Conservation (phyloP, 139 green algal genomes). For the Haematococcus lacustris region DNA sequence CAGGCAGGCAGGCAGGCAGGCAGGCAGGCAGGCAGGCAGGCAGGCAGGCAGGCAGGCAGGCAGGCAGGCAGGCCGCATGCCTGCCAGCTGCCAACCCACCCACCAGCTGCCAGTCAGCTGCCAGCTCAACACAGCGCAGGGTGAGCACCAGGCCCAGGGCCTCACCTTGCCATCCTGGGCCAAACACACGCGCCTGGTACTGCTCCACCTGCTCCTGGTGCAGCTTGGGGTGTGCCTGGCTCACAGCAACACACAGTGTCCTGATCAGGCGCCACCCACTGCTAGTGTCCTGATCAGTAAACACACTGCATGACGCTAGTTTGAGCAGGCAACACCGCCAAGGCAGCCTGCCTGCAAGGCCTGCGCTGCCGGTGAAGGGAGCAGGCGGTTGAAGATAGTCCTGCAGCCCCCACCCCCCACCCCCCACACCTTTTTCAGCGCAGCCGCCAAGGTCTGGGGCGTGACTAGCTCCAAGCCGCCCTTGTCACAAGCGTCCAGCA, state of each 20-base stretch:
- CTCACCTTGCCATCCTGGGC: not conserved
- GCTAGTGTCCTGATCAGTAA: not conserved
- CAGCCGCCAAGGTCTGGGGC: not conserved
- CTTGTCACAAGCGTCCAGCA: conserved; percentile 18
- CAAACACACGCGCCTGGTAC: not conserved
- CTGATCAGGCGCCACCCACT: not conserved
- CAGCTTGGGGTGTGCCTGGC: not conserved
- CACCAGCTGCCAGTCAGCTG: not conserved
- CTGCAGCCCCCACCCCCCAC: not conserved
- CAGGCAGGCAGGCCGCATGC: not conserved
- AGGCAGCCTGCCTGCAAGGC: not conserved
- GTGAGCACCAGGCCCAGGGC: too few relatives aligned
- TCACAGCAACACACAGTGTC: not conserved
- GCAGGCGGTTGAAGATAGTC: not conserved
- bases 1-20: not conserved
- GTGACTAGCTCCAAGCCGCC: not conserved
- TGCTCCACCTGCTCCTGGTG: not conserved
- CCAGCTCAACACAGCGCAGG: too few relatives aligned
- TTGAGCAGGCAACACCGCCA: not conserved
- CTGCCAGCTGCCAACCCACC: not conserved
- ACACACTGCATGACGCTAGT: not conserved
- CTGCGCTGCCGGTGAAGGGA: not conserved
- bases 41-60: not conserved
- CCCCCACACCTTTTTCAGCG: not conserved
- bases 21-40: not conserved